phyloP scores from a whole-genome alignment of 306 rosid species.

The Lablab purpureus region DNA sequence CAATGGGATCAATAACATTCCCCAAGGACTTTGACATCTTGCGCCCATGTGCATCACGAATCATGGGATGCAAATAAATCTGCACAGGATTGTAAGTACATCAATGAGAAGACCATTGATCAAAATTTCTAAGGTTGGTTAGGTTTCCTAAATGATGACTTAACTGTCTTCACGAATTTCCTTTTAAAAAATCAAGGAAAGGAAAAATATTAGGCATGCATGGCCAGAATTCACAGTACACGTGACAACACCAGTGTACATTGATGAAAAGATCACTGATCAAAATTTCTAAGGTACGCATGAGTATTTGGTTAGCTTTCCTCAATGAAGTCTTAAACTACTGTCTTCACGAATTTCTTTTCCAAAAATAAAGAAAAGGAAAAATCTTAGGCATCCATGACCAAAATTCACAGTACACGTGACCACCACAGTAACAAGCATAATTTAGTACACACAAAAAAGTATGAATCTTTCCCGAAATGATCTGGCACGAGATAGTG shows the following conservation, averaged over 20 bases:
- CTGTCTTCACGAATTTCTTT: constrained; percentile 11
- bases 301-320: constrained; percentile 6
- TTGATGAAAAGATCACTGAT: constrained; percentile 30
- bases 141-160: constrained; percentile 27
- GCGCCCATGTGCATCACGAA: constrained; percentile 99
- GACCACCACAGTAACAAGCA: constrained; percentile 1
- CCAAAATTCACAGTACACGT: neutral
- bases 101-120: constrained; percentile 34
- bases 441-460: constrained; percentile 22
- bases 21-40: constrained; percentile 99
- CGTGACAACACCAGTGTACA: neutral
- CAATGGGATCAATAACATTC: constrained; percentile 95
- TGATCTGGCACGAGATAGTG: constrained; percentile 33
- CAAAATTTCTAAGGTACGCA: constrained; percentile 22
- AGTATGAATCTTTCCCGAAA: neutral
- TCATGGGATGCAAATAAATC: constrained; percentile 98
- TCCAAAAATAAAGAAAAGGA: neutral
- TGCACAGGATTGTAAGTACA: constrained; percentile 47
- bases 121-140: neutral
- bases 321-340: constrained; percentile 9
- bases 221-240: neutral
- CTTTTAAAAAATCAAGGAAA: neutral
- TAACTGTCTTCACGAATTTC: constrained; percentile 14
- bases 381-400: constrained; percentile 6
- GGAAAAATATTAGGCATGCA: neutral